Evolutionary conservation across 1,284 basidiomycete genomes (phyloP), one percentile per base, ranked within the genome.

Genomic region (Microbotryum saponariae): DNA sequence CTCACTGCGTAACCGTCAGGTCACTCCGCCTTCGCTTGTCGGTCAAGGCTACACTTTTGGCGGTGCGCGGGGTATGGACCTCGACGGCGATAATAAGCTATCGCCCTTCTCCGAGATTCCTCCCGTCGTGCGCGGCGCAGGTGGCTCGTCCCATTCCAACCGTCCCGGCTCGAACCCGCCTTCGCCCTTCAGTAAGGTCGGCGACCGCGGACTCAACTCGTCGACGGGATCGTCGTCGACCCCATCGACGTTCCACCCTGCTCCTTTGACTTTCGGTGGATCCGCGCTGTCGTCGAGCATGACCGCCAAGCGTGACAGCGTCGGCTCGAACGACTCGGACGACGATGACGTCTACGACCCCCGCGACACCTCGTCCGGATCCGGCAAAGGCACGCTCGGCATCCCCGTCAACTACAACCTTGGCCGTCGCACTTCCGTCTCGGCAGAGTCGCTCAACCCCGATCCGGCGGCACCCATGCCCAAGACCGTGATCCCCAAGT

Each of bases 391-490:
- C 23, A 10, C 21, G 21, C 27, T 51, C 29, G 49, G 49, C 54
- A 62, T 67, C 45, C 66, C 66, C 12, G 55, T 55, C 21, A 23
- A 51, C 21, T 68, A 66, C 67, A 68, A 68, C 55, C 62, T 97
- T 68, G 90, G 88, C 29, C 83, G 94, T 50, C 85, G 94, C 49
- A 89, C 89, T 3, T 97, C 92, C 44, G 92, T 99, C 63, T 93
- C 89, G 60, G 94, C 96, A n/a, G 94, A 98, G 77, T 91, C 91
- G 4, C 91, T 97, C 73, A 83, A 86, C 1, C 88, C 96, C 29
- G 58, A 63, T 60, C 61, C 72, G 2, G 85, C 89, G 71, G 31
- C 62, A 6, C 42, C 58, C 20, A 52, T 70, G 27, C 77, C 81
- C 66, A 82, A 84, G 70, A 68, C 65, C 8, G 79, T 87, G 52